A percentile compares a stretch with the other conserved stretches of the same genome.
Evolutionary conservation across 1,284 basidiomycete genomes (phyloP).

Genomic region (Caloboletus inedulis): DNA sequence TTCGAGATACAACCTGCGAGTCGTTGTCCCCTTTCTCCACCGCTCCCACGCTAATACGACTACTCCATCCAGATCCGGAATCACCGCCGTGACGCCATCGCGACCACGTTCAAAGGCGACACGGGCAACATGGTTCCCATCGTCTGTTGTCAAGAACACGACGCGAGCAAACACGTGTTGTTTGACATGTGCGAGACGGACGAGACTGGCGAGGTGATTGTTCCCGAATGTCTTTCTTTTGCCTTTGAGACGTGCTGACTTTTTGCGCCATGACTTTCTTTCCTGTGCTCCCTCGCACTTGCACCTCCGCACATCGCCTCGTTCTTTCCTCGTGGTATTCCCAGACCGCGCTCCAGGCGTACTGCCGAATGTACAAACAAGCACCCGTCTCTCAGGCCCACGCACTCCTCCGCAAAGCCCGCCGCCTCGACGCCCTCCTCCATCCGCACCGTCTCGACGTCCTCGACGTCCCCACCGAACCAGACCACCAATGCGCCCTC

Average conservation of each 20-base stretch:
- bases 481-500: constrained; percentile 29
- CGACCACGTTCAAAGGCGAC: constrained; percentile 83
- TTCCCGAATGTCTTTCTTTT: neutral
- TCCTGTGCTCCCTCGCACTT: neutral
- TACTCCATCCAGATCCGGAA: constrained; percentile 64
- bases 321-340: neutral
- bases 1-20: constrained; percentile 86
- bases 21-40: neutral
- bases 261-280: neutral
- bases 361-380: constrained; percentile 80
- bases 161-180: constrained; percentile 60
- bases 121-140: constrained; percentile 80
- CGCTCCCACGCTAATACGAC: constrained; percentile 1
- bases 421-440: constrained; percentile 70
- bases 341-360: constrained; percentile 85
- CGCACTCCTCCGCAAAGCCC: constrained; percentile 81
- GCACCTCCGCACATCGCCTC: too few relatives aligned
- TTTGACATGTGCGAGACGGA: constrained; percentile 85
- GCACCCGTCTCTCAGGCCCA: constrained; percentile 68
- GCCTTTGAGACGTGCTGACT: constrained; percentile 7
- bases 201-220: constrained; percentile 68
- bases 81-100: constrained; percentile 60
- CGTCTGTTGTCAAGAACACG: constrained; percentile 82
- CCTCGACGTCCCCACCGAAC: constrained; percentile 11
- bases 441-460: constrained; percentile 18